A percentile compares a stretch with the other conserved stretches of the same genome.
These are phyloP conservation scores for Cercophora sp. DNA, from an alignment of 495 filamentous ascomycete species.

Conservation along the genomic window DNA sequence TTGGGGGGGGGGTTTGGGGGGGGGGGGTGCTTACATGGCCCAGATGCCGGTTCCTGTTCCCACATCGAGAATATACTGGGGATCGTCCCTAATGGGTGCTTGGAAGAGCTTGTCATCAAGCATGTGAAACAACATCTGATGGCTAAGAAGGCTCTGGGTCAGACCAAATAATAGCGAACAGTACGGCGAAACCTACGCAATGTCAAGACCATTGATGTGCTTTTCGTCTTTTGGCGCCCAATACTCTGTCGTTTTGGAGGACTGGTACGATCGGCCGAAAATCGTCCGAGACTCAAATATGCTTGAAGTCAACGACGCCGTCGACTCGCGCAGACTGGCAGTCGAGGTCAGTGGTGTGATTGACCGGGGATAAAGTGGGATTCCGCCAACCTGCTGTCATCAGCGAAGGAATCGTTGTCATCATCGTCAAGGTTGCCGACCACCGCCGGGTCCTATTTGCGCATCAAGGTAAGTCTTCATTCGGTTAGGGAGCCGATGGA, in stretches of 20 bases:
- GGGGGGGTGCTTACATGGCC: conserved; percentile 22
- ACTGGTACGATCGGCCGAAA: conserved; percentile 38
- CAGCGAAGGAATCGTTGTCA: too few species aligned
- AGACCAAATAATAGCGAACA: not conserved
- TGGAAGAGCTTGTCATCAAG: conserved; percentile 52
- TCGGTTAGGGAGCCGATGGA: too few species aligned
- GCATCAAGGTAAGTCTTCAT: too few species aligned
- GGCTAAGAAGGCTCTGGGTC: not conserved
- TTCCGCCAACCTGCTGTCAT: too few species aligned
- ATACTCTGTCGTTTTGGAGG: conserved; percentile 8
- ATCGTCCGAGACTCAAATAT: conserved; percentile 43
- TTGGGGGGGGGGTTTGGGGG: not conserved
- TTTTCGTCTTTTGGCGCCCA: conserved; percentile 26
- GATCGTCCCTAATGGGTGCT: conserved; percentile 36
- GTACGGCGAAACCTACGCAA: conserved; percentile 10
- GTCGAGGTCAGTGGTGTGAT: too few species aligned
- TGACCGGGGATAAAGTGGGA: too few species aligned
- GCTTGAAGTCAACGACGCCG: conserved; percentile 43
- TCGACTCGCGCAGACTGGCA: conserved; percentile 21
- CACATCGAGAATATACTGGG: conserved; percentile 16
- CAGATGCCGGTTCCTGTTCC: conserved; percentile 16
- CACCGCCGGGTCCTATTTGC: too few species aligned
- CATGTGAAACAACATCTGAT: conserved; percentile 21
- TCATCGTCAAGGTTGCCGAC: too few species aligned
- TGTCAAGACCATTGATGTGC: conserved; percentile 22